Percentiles rank a stretch among this genome's conserved stretches.
These are phyloP conservation scores for Aspergillus tubingensis DNA, from an alignment of 2,329 filamentous ascomycete genomes.

Conservation along the genomic window DNA sequence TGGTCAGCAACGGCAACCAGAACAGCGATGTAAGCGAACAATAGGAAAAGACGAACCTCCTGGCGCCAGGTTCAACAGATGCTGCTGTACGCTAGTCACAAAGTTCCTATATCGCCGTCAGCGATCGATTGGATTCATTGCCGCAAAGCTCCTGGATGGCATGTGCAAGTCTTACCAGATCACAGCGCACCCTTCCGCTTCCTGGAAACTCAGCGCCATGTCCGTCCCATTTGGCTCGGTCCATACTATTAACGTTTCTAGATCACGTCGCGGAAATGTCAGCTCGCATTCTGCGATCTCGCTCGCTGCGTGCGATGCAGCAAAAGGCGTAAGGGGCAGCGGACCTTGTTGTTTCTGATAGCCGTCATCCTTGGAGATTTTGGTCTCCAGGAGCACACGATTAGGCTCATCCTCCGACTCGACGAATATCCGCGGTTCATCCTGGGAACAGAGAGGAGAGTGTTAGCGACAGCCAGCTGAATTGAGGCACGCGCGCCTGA, in stretches of 20 bases:
- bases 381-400: constrained; percentile 81
- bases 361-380: constrained; percentile 88
- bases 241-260: constrained; percentile 98
- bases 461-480: constrained; percentile 17
- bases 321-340: constrained; percentile 28
- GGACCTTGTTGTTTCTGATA: constrained; percentile 97
- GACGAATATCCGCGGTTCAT: constrained; percentile 85
- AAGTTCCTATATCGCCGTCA: constrained; percentile 71
- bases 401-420: constrained; percentile 90
- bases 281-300: constrained; percentile 12
- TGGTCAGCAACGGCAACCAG: constrained; percentile 30
- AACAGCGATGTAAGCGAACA: neutral
- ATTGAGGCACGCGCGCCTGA: constrained; percentile 17
- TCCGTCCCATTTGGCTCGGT: constrained; percentile 88
- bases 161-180: constrained; percentile 69
- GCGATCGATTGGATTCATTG: constrained; percentile 18
- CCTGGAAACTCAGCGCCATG: constrained; percentile 98
- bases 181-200: constrained; percentile 86
- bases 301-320: constrained; percentile 18
- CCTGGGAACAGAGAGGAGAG: constrained; percentile 47
- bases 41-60: constrained; percentile 54
- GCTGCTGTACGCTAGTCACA: constrained; percentile 79
- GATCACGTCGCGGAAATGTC: constrained; percentile 27
- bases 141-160: constrained; percentile 27
- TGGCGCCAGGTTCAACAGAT: constrained; percentile 63